Base-by-base conservation (phyloP, 495 filamentous ascomycete species). In the Aspergillus nidulans region DNA sequence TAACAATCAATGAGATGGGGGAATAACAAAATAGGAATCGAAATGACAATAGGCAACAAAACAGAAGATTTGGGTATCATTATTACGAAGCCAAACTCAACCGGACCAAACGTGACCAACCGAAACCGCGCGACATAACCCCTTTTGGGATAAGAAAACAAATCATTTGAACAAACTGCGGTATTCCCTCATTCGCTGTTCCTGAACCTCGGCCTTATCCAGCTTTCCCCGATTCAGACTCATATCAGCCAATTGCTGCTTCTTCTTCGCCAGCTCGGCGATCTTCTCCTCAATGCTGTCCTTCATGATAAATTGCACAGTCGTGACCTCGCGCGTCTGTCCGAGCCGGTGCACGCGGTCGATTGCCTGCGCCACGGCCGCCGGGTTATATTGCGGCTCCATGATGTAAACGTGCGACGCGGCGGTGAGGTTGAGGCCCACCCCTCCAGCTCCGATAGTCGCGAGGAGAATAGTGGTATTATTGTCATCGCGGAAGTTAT, bases 381-480 rank as follows among this genome's bases (percentile, higher is more conserved):
- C 92, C 1, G 94, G 94, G 67, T 98, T 98, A 67, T 90, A 98
- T 60, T 97, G 91, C 2, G 94, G 94, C 69, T 98, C 94, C 94
- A 98, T 97, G 42, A 97, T 86, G 62, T 91, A 98, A 12, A 92
- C 94, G 34, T 83, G 85, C 63, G 84, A 92, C 20, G 85, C 94
- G 3, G 86, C 75, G 0, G 91, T 96, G 20, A 98, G 77, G 63
- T 98, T 98, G 28, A 98, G 82, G 9, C 92, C 94, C 18, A 96
- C 79, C 28, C 94, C 94, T 52, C 92, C 94, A 1, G 94, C 94
- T 57, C 82, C 89, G 69, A 97, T 92, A 25, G 92, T 96, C 46
- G 95, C 87, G 10, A 98, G 79, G 42, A 98, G 88, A 51, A 95
- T 83, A 15, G 83, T 84, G 24, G 95, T 80, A 4, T 72, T 71